Percentiles rank a stretch among this genome's conserved stretches.
These are phyloP conservation scores for Cystobasidium tubakii DNA, from an alignment of 768 basidiomycete genomes.

Conservation along the genomic window DNA sequence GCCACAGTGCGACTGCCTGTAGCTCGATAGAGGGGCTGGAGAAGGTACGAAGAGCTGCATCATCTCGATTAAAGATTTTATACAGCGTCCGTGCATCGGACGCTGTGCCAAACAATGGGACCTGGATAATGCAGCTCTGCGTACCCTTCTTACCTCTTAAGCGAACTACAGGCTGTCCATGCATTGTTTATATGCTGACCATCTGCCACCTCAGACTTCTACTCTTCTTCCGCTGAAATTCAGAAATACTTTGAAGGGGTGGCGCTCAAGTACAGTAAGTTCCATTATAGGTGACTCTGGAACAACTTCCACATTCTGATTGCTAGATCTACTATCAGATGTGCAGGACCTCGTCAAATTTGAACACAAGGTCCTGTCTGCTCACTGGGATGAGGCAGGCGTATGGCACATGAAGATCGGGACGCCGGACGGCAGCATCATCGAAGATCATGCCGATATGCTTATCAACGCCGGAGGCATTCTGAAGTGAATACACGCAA, in stretches of 20 bases:
- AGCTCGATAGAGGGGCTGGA: not conserved
- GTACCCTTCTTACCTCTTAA: no score
- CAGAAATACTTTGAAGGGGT: constrained; percentile 16
- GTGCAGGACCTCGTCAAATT: constrained; percentile 1
- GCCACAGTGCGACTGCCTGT: not conserved
- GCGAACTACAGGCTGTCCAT: no score
- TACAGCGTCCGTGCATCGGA: no score
- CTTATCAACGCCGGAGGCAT: constrained; percentile 9
- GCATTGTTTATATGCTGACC: no score
- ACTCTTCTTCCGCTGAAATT: not conserved
- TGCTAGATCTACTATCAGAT: not conserved
- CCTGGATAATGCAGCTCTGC: no score
- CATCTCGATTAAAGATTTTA: no score
- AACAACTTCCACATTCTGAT: not conserved
- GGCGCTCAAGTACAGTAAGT: not conserved
- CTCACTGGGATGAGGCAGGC: not conserved
- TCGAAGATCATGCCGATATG: constrained; percentile 13
- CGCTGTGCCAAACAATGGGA: no score
- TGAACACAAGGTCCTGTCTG: constrained; percentile 3
- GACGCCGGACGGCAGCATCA: not conserved
- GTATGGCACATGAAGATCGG: constrained; percentile 3
- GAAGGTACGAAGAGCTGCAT: no score
- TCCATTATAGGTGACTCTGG: no score
- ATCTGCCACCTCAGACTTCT: not conserved
- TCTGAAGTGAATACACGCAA: not conserved